phyloP scores from a whole-genome alignment of 805 yeast genomes.

The Ogataea ganodermae region DNA sequence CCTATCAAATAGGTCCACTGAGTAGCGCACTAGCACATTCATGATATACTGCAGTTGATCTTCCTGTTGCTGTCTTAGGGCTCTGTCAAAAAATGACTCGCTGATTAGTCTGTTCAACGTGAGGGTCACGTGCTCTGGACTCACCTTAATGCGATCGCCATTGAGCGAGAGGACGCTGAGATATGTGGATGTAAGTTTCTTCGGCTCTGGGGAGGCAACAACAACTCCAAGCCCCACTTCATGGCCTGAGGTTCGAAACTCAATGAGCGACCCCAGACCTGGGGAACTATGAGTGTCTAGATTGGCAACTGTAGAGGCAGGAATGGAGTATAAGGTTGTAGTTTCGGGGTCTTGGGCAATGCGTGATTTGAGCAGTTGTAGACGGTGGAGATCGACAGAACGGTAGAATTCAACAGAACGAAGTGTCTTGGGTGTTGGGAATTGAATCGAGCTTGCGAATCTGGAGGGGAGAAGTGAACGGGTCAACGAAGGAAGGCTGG shows the following conservation, averaged over 20 bases:
- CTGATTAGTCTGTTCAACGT: slow-evolving; percentile 9
- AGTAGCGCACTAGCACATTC: slow-evolving; percentile 3
- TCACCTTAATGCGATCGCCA: slow-evolving; percentile 2
- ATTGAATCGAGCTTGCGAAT: background rate
- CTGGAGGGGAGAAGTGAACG: background rate
- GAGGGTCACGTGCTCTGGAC: slow-evolving; percentile 12
- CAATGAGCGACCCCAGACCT: slow-evolving; percentile 15
- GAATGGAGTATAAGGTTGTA: background rate
- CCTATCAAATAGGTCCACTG: background rate
- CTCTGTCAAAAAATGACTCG: background rate
- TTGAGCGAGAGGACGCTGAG: slow-evolving; percentile 6
- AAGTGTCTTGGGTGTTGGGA: background rate
- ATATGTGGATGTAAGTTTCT: slow-evolving; percentile 9
- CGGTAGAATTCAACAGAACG: background rate
- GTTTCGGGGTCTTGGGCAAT: background rate
- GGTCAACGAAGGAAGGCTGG: background rate
- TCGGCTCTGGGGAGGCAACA: slow-evolving; percentile 2
- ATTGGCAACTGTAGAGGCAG: background rate
- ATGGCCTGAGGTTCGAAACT: slow-evolving; percentile 7
- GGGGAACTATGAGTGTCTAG: background rate
- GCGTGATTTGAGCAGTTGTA: background rate
- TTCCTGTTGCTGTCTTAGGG: background rate
- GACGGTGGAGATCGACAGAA: background rate
- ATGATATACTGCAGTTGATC: slow-evolving; percentile 1
- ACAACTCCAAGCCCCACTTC: slow-evolving; percentile 10